Base-by-base conservation (phyloP, 202 grass and related monocot genomes). In the Digitaria exilis region DNA sequence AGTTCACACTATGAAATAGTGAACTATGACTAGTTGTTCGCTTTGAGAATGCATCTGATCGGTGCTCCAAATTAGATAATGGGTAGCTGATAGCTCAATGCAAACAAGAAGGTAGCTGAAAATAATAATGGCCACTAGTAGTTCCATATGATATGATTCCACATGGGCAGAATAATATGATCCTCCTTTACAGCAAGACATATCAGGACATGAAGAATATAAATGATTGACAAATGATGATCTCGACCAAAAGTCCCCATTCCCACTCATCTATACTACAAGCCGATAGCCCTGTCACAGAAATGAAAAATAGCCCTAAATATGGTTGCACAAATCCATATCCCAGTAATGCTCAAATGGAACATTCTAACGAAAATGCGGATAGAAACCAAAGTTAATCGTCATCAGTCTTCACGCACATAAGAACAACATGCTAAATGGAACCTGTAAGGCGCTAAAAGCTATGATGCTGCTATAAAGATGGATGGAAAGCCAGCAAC, bases 181-280 rank as follows among this genome's bases (percentile, higher is more conserved):
- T 26, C 69, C n/a, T 54, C n/a, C 56, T 83, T 39, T 7, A 43
- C 7, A 21, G 14, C 45, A 39, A n/a, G 2, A 25, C 13, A 64
- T 64, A 46, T 26, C 15, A 51, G 6, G 13, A 62, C 15, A 71
- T 49, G 9, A 82, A 72, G 9, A 63, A 73, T 45, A 72, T 46
- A 62, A 80, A 66, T 80, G 50, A 54, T 32, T 80, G 34, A 4
- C 6, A 43, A 71, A 76, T 51, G 28, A 26, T n/a, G 6, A 80
- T 65, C 10, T 57, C 1, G 45, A 48, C 2, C 24, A 58, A 29
- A 2, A 55, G 22, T 30, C 35, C 29, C 37, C 61, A 46, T 69
- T 6, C 15, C 8, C 34, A 69, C 13, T 48, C 21, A 77, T 22
- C 1, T 35, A 63, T 54, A 69, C 21, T 4, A 70, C 7, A 54